These are phyloP conservation scores for Alternaria arborescens DNA, from an alignment of 2,329 filamentous ascomycete genomes.

Conservation along the genomic window DNA sequence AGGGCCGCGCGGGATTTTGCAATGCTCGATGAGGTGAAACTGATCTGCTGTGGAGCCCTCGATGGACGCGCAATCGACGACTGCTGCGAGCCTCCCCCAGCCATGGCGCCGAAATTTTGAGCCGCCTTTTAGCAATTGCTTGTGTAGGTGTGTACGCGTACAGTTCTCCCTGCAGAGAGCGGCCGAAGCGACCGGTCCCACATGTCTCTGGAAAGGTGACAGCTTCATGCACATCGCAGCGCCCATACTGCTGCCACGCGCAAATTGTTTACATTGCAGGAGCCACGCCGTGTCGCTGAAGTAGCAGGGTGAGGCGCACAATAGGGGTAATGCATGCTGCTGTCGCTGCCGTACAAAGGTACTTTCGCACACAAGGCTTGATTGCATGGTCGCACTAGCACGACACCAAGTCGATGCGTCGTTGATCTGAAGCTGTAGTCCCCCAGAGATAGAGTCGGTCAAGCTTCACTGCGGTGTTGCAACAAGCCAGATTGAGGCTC, in stretches of 20 bases:
- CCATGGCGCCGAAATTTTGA: slow-evolving; percentile 16
- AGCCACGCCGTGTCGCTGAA: slow-evolving; percentile 11
- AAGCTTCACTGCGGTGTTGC: slow-evolving; percentile 17
- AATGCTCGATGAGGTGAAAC: slow-evolving; percentile 39
- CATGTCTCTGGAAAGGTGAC: slow-evolving; percentile 3
- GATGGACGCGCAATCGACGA: slow-evolving; percentile 45
- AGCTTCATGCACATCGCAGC: not conserved
- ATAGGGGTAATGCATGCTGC: slow-evolving; percentile 32
- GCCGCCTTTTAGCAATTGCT: slow-evolving; percentile 7
- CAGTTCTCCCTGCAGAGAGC: slow-evolving; percentile 2
- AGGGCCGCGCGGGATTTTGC: slow-evolving; percentile 28
- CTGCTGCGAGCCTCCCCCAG: not conserved
- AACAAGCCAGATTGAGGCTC: slow-evolving; percentile 10
- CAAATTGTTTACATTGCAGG: slow-evolving; percentile 16
- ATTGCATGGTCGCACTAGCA: slow-evolving; percentile 30
- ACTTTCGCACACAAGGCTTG: slow-evolving; percentile 13
- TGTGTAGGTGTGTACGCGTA: slow-evolving; percentile 14
- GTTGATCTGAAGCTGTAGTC: slow-evolving; percentile 23
- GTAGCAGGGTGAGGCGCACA: slow-evolving; percentile 21
- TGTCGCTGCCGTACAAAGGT: slow-evolving; percentile 11
- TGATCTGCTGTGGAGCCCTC: slow-evolving; percentile 38
- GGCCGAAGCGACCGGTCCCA: slow-evolving; percentile 15
- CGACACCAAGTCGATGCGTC: slow-evolving; percentile 24
- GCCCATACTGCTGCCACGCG: slow-evolving; percentile 1
- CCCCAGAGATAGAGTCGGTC: slow-evolving; percentile 12